These are phyloP conservation scores for Chaetomium fimeti DNA, from an alignment of 495 filamentous ascomycete species.

Conservation along the genomic window DNA sequence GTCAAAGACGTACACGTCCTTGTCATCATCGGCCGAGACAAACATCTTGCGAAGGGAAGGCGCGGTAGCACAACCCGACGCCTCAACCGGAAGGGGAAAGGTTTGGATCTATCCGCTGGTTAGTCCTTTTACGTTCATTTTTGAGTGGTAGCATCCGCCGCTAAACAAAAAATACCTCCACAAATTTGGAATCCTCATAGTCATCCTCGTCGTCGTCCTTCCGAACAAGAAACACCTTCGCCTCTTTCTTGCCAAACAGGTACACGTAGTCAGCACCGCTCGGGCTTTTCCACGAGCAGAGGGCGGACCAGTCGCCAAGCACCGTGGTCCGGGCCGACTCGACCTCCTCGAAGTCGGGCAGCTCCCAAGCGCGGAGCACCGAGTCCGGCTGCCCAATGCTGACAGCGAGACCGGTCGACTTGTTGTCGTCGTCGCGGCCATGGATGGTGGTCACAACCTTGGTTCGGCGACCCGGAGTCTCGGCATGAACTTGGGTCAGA, in stretches of 20 bases:
- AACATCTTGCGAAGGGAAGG: constrained; percentile 14
- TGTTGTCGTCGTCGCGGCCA: background rate
- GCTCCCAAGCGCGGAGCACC: constrained; percentile 8
- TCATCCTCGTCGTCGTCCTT: constrained; percentile 3
- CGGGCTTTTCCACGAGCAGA: constrained; percentile 20
- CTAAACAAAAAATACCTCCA: constrained; percentile 3
- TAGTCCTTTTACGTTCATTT: background rate
- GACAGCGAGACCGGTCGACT: constrained; percentile 3
- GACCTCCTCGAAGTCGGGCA: constrained; percentile 12
- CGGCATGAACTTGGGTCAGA: constrained; percentile 1
- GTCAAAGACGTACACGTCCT: constrained; percentile 17
- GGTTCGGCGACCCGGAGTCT: constrained; percentile 15
- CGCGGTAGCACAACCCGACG: constrained; percentile 12
- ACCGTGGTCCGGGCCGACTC: constrained; percentile 10
- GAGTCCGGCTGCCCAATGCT: constrained; percentile 19
- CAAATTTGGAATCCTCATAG: constrained; percentile 3
- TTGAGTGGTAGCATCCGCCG: too few relatives aligned
- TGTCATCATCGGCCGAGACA: constrained; percentile 16
- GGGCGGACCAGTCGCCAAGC: constrained; percentile 18
- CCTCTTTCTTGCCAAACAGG: constrained; percentile 18
- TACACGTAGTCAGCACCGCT: constrained; percentile 10
- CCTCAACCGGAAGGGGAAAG: constrained; percentile 9
- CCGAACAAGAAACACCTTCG: constrained; percentile 7
- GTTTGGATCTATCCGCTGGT: constrained; percentile 7
- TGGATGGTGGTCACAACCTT: constrained; percentile 18